These are phyloP conservation scores for Emmonsiellopsis sp. DNA, from an alignment of 2,329 filamentous ascomycete species.

Conservation along the genomic window DNA sequence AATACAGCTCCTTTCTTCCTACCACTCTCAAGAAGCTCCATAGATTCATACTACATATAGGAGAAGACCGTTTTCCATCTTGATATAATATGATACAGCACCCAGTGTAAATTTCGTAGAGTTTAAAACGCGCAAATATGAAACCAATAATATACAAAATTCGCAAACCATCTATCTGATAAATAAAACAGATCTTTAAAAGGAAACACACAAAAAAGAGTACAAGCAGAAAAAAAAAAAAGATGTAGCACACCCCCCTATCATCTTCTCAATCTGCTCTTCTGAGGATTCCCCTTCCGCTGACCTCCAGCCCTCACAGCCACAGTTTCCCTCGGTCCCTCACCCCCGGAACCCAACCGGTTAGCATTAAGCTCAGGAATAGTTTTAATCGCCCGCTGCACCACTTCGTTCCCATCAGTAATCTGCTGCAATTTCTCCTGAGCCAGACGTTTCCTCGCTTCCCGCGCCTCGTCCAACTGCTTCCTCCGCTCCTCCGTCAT, in stretches of 20 bases:
- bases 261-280: too few relatives aligned
- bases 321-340: slow-evolving; percentile 6
- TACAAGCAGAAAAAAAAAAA: not conserved
- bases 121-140: not conserved
- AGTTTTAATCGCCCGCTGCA: slow-evolving; percentile 23
- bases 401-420: slow-evolving; percentile 38
- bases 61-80: not conserved
- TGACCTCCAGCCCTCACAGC: not conserved
- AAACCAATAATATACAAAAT: slow-evolving; percentile 2
- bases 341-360: not conserved
- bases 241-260: not conserved
- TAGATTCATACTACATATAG: not conserved
- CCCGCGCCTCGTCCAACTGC: slow-evolving; percentile 56
- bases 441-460: slow-evolving; percentile 46
- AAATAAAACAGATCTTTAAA: not conserved
- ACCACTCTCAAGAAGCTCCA: too few relatives aligned
- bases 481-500: slow-evolving; percentile 61
- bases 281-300: too few relatives aligned
- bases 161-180: not conserved
- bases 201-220: not conserved
- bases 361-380: slow-evolving; percentile 24
- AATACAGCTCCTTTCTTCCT: too few relatives aligned
- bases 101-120: not conserved
- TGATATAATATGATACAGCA: not conserved
- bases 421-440: slow-evolving; percentile 48